Evolutionary conservation across 805 yeast species (phyloP).

Genomic region (Nematodospora valgi): DNA sequence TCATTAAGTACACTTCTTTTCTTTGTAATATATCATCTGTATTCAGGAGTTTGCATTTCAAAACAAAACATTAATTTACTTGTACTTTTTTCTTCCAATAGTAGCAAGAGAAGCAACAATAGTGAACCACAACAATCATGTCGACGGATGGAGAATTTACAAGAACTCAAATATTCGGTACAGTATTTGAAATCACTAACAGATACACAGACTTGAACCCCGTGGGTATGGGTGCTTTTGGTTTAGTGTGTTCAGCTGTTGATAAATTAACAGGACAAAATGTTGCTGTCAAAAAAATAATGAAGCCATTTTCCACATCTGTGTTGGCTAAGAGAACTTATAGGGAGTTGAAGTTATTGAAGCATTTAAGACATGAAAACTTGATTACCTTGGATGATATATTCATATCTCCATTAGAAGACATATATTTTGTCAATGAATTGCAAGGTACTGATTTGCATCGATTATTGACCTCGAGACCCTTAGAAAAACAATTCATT

Average conservation of each 20-base stretch:
- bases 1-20: no score
- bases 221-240: constrained; percentile 99
- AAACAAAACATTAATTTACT: no score
- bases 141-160: constrained; percentile 46
- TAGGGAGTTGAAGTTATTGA: constrained; percentile 88
- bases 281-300: constrained; percentile 95
- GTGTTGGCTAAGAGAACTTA: constrained; percentile 95
- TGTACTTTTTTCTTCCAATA: no score
- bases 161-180: constrained; percentile 91
- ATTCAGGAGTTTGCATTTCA: no score
- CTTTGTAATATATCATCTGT: no score
- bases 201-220: constrained; percentile 92
- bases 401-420: constrained; percentile 91
- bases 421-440: constrained; percentile 94
- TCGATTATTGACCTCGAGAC: constrained; percentile 84
- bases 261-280: constrained; percentile 88
- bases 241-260: constrained; percentile 93
- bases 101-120: no score
- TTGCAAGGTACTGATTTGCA: constrained; percentile 96
- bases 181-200: constrained; percentile 89
- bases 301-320: constrained; percentile 95
- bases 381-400: constrained; percentile 90
- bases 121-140: no score
- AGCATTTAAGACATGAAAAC: constrained; percentile 93
- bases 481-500: constrained; percentile 92